Evolutionary conservation across 208 protist genomes (phyloP).

Genomic region (Wallacemonas sp.): DNA sequence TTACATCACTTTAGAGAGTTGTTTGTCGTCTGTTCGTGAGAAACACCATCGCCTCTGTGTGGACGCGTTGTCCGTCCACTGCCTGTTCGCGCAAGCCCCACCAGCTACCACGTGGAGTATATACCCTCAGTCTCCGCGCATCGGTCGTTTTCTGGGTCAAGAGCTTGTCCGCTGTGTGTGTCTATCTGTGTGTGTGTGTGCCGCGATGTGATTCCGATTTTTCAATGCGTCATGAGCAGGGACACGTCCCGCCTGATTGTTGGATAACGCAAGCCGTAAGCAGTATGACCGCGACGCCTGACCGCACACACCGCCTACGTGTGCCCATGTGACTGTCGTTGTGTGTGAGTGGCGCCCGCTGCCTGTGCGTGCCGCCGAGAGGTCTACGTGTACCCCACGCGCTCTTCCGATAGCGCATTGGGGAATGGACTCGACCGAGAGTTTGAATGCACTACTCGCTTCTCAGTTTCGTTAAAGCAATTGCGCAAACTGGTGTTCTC

Average conservation of each 20-base stretch:
- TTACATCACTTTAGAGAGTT: no score
- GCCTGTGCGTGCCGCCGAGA: background rate
- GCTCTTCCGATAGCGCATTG: constrained; percentile 13
- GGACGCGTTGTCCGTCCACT: no score
- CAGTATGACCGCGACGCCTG: constrained; percentile 21
- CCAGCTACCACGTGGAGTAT: constrained; percentile 45
- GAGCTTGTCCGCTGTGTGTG: constrained; percentile 2
- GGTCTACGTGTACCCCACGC: constrained; percentile 34
- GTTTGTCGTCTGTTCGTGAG: no score
- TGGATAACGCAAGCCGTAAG: constrained; percentile 53
- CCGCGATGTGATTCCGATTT: constrained; percentile 27
- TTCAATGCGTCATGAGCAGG: constrained; percentile 38
- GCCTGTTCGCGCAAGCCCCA: constrained; percentile 9
- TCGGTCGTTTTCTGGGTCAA: constrained; percentile 42
- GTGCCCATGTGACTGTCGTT: background rate
- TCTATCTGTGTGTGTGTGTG: constrained; percentile 4
- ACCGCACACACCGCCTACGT: no score
- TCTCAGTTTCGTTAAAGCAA: no score
- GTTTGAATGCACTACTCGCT: no score
- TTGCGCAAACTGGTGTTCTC: no score
- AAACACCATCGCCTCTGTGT: no score
- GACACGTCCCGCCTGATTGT: constrained; percentile 25
- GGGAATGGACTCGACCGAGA: constrained; percentile 45
- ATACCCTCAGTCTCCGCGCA: constrained; percentile 27
- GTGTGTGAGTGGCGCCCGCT: background rate